Percentiles rank a stretch among this genome's conserved stretches.
phyloP scores from a whole-genome alignment of 345 rosid genomes.

The Hibiscus trionum region DNA sequence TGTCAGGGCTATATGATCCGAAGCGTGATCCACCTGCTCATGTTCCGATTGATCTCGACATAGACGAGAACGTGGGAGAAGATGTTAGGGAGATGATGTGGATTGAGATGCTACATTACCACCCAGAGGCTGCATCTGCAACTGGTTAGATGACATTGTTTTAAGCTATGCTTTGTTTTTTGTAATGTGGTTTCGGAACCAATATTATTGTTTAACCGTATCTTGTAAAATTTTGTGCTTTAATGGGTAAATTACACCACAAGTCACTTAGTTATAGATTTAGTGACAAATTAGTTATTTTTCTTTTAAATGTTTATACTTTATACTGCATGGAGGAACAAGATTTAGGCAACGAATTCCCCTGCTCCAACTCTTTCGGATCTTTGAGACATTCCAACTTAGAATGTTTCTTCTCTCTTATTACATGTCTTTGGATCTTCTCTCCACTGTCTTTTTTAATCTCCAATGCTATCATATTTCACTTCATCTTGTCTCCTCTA shows the following conservation, averaged over 20 bases:
- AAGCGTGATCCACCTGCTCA: conserved; percentile 57
- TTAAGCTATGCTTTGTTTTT: neutral
- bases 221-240: too few relatives aligned
- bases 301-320: too few relatives aligned
- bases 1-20: conserved; percentile 60
- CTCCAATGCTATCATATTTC: conserved; percentile 2
- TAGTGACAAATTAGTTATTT: too few relatives aligned
- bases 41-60: conserved; percentile 53
- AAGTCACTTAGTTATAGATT: too few relatives aligned
- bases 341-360: conserved; percentile 8
- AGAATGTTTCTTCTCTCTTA: conserved; percentile 32
- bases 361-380: conserved; percentile 48
- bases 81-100: conserved; percentile 65
- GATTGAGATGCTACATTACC: conserved; percentile 69
- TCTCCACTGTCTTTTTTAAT: conserved; percentile 15
- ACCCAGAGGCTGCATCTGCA: conserved; percentile 44
- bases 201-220: neutral
- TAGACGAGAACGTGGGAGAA: conserved; percentile 55
- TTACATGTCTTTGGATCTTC: conserved; percentile 21
- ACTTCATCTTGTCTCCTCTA: neutral
- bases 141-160: conserved; percentile 17
- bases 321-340: neutral
- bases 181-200: neutral
- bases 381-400: conserved; percentile 40
- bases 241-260: too few relatives aligned